Evolutionary conservation across 2,329 filamentous ascomycete species (phyloP).

Genomic region (Colletotrichum kahawae): DNA sequence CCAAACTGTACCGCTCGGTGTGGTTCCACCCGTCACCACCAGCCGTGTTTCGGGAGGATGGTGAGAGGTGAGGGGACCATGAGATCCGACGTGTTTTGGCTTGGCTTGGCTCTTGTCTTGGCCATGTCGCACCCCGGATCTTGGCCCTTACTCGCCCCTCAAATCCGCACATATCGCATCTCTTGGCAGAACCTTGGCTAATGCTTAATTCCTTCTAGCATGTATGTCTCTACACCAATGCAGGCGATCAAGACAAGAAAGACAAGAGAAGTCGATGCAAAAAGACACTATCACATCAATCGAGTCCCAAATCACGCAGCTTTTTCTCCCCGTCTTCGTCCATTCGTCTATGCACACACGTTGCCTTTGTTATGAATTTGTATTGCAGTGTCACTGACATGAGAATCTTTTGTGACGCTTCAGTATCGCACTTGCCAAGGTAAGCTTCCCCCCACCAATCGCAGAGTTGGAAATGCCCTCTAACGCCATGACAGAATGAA

Average conservation of each 20-base stretch:
- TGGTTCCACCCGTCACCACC: background rate
- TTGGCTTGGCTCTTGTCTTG: constrained; percentile 10
- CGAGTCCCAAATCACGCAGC: constrained; percentile 43
- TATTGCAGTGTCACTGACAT: constrained; percentile 32
- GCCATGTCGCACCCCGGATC: constrained; percentile 12
- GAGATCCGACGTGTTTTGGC: background rate
- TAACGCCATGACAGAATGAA: constrained; percentile 60
- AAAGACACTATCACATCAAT: constrained; percentile 57
- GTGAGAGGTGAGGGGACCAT: constrained; percentile 7
- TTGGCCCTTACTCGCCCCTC: background rate
- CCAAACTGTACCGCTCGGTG: background rate
- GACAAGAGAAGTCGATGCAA: constrained; percentile 28
- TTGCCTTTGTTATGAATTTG: constrained; percentile 22
- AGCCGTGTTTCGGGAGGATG: background rate
- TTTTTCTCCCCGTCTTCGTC: background rate
- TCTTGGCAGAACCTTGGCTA: constrained; percentile 20
- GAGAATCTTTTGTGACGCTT: constrained; percentile 28
- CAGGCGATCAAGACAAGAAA: constrained; percentile 33
- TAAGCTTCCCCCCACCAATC: constrained; percentile 30
- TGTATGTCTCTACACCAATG: constrained; percentile 53
- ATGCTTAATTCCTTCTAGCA: constrained; percentile 39
- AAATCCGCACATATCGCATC: background rate
- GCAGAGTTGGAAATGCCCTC: background rate
- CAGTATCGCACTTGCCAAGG: constrained; percentile 78
- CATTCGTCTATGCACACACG: constrained; percentile 23